phyloP scores from a whole-genome alignment of 2,329 filamentous ascomycete genomes.

The Zelopaecilomyces penicillatus region DNA sequence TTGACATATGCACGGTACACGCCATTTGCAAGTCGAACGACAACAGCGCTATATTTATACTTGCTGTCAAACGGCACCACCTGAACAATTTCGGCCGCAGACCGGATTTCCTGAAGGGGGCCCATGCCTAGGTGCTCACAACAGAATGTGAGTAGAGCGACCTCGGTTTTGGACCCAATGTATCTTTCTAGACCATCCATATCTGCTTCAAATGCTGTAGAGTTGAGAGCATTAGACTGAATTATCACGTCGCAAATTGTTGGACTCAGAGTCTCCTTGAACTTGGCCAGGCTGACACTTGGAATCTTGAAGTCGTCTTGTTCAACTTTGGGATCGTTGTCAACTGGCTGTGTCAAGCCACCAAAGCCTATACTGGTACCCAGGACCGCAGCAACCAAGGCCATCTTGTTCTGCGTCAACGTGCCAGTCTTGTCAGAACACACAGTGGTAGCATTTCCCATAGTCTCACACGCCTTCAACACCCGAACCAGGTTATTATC shows the following conservation, averaged over 20 bases:
- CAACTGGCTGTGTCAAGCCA: background rate
- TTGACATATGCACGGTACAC: conserved; percentile 43
- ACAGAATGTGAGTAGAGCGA: conserved; percentile 40
- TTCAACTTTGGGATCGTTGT: conserved; percentile 1
- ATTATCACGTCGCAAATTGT: conserved; percentile 26
- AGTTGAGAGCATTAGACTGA: conserved; percentile 44
- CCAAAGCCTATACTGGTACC: conserved; percentile 3
- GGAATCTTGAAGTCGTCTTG: no score
- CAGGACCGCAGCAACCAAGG: conserved; percentile 15
- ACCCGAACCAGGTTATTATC: conserved; percentile 63
- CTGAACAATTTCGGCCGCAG: conserved; percentile 35
- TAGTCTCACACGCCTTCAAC: conserved; percentile 61
- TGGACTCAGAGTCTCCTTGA: conserved; percentile 10
- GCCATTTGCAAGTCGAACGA: conserved; percentile 35
- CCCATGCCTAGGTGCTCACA: conserved; percentile 40
- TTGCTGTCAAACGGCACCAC: conserved; percentile 45
- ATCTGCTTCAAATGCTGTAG: conserved; percentile 44
- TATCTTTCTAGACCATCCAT: conserved; percentile 33
- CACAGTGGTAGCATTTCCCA: conserved; percentile 65
- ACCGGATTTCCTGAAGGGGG: conserved; percentile 33
- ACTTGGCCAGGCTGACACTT: background rate
- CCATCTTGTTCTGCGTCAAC: conserved; percentile 23
- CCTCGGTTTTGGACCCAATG: conserved; percentile 48
- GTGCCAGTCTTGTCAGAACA: conserved; percentile 56
- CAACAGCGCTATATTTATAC: conserved; percentile 46